phyloP scores from a whole-genome alignment of 2,329 filamentous ascomycete species.

The Leptoxyphium fumago region DNA sequence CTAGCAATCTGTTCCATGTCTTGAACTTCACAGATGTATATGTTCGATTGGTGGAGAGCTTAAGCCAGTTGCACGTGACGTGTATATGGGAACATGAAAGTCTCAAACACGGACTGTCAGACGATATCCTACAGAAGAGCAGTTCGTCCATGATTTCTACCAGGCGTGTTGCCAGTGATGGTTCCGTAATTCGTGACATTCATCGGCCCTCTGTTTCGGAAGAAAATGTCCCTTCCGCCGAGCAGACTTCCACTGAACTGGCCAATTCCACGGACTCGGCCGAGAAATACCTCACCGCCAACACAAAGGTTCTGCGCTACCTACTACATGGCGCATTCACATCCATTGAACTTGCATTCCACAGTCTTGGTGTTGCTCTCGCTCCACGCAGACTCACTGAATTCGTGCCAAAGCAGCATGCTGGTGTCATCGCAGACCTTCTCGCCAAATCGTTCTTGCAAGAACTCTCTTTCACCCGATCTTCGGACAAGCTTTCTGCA shows the following conservation, averaged over 20 bases:
- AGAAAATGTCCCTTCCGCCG: neutral
- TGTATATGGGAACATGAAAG: conserved; percentile 62
- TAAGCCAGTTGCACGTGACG: conserved; percentile 65
- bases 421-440: conserved; percentile 47
- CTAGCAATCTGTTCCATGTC: conserved; percentile 54
- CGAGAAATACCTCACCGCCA: neutral
- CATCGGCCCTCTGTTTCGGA: neutral
- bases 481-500: neutral
- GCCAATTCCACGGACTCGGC: neutral
- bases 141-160: neutral
- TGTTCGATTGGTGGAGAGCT: conserved; percentile 52
- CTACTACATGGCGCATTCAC: conserved; percentile 66
- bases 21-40: conserved; percentile 82
- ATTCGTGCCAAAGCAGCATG: conserved; percentile 44
- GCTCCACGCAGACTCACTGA: conserved; percentile 58
- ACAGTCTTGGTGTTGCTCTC: conserved; percentile 69
- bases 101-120: neutral
- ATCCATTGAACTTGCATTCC: conserved; percentile 72
- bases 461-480: neutral
- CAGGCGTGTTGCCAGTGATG: neutral
- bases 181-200: neutral
- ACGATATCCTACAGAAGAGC: neutral
- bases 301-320: conserved; percentile 56
- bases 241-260: neutral
- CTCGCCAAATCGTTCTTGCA: conserved; percentile 44